Evolutionary conservation across 2,329 filamentous ascomycete genomes (phyloP), one percentile per base, ranked within the genome.

Genomic region (Fusarium globosum): DNA sequence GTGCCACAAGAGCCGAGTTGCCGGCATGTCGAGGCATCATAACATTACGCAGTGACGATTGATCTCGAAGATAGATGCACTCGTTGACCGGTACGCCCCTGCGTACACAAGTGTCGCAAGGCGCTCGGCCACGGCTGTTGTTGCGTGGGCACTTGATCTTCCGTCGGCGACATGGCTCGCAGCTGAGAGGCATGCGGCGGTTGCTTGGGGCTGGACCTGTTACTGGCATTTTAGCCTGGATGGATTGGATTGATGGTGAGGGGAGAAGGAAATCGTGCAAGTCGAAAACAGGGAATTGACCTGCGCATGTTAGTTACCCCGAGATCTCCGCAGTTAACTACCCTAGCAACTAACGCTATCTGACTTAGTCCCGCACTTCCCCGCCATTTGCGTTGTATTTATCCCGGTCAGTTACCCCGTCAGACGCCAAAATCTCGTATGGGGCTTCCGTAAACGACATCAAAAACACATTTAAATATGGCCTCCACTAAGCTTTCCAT

Each of bases 81-180:
- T 72, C 67, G 6, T 28, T 28, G 12, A 30, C 46, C 11, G 69
- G 67, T 10, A 72, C 68, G 16, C 69, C 69, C 26, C 69, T 57
- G n/a, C 69, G 67, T 4, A 72, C 56, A 28, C 69, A 72, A 6
- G 69, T 68, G 14, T 70, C 67, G n/a, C 69, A 72, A 21, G 69
- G 69, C 8, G 55, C 39, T n/a, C 60, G 66, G 7, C 56, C 62
- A 26, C 51, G 69, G 20, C 56, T 68, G 41, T 48, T 46, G 30
- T 70, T 72, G 28, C 67, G 67, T 36, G 69, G 63, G 26, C 69
- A 72, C 45, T 65, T 69, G 28, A 72, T 72, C 56, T 72, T 72
- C n/a, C 69, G 38, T 33, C 58, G 59, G 6, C 67, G 67, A 39
- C 69, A 72, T 38, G 69, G 69, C 23, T 72, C 69, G 14, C 61